These are phyloP conservation scores for Iris pallida DNA, from an alignment of 116 monocot genomes.

Conservation along the genomic window DNA sequence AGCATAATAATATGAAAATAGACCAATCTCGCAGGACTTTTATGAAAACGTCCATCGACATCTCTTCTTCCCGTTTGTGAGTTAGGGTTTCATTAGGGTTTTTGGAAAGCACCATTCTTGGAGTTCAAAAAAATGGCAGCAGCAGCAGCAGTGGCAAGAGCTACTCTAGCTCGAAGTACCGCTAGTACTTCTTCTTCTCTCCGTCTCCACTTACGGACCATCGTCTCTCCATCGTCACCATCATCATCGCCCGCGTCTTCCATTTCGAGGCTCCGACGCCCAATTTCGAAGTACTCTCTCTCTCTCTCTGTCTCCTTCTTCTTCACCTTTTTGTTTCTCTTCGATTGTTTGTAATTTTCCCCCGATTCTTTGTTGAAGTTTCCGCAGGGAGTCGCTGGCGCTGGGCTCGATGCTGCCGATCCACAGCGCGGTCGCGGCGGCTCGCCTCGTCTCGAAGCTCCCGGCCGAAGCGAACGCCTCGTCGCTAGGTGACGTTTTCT, in stretches of 20 bases:
- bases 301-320: not conserved
- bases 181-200: not conserved
- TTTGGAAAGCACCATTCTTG: too few relatives aligned
- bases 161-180: not conserved
- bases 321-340: not conserved
- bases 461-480: not conserved
- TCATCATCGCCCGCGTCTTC: not conserved
- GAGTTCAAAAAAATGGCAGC: constrained; percentile 1
- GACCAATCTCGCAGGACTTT: too few relatives aligned
- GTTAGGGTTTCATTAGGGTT: too few relatives aligned
- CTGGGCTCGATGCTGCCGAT: constrained; percentile 14
- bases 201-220: not conserved
- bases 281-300: too few relatives aligned
- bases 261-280: too few relatives aligned
- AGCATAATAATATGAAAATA: too few relatives aligned
- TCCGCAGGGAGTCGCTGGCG: constrained; percentile 10
- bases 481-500: too few relatives aligned
- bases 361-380: constrained; percentile 3
- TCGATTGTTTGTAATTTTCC: not conserved
- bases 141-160: not conserved
- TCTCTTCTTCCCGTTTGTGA: too few relatives aligned
- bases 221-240: too few relatives aligned
- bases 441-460: constrained; percentile 15
- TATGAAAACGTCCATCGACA: too few relatives aligned
- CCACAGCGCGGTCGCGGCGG: constrained; percentile 14